Conservation (phyloP, 345 rosid genomes). For the Luvunga scandens region DNA sequence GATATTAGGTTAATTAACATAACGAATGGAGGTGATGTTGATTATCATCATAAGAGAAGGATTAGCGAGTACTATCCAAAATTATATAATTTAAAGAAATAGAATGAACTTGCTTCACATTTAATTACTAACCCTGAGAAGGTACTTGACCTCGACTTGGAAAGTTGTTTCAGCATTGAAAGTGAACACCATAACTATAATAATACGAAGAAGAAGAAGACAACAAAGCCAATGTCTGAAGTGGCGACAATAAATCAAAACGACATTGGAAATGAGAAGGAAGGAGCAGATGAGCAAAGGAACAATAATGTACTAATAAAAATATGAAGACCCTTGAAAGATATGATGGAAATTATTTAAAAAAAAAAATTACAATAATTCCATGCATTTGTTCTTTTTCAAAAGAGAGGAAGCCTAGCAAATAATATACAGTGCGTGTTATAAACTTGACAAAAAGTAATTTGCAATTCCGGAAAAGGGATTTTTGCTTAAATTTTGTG, state of each 20-base stretch:
- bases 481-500: not conserved
- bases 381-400: not conserved
- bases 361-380: not conserved
- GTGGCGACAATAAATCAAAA: not conserved
- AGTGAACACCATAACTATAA: not conserved
- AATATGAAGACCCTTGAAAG: not conserved
- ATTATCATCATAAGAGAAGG: too few relatives aligned
- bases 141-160: not conserved
- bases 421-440: not conserved
- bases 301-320: not conserved
- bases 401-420: not conserved
- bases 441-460: not conserved
- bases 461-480: not conserved
- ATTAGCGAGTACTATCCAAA: too few relatives aligned
- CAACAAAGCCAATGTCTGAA: not conserved
- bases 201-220: not conserved
- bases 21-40: too few relatives aligned
- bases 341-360: not conserved
- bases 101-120: not conserved
- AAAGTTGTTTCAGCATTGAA: not conserved
- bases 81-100: too few relatives aligned
- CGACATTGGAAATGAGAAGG: slow-evolving; percentile 6
- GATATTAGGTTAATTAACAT: too few relatives aligned
- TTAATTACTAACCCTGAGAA: not conserved
- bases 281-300: not conserved